Conservation (phyloP, 306 rosid genomes). For the Delonix regia region DNA sequence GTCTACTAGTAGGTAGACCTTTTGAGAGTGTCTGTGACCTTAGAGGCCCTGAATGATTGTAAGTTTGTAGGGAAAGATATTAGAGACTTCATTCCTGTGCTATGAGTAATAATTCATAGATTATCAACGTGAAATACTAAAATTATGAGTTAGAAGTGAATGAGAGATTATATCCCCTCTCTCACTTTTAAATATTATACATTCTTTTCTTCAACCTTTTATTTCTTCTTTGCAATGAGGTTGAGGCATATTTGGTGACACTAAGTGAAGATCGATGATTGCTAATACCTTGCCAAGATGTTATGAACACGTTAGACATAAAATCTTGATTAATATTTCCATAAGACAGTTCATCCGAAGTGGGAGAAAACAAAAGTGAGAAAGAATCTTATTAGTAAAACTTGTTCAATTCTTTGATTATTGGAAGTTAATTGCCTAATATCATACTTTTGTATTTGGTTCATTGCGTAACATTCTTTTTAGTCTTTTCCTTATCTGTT, state of each 20-base stretch:
- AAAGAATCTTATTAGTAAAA: background rate
- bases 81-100: background rate
- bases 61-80: background rate
- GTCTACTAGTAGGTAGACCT: background rate
- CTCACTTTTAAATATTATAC: background rate
- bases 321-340: background rate
- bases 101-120: background rate
- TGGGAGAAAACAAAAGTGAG: background rate
- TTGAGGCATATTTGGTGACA: background rate
- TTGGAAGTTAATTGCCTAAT: background rate
- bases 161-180: background rate
- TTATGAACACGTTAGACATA: too few species aligned
- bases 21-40: background rate
- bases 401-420: background rate
- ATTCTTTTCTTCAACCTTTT: background rate
- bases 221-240: background rate
- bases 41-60: background rate
- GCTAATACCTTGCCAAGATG: background rate
- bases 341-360: background rate
- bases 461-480: background rate
- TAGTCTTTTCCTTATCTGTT: too few species aligned
- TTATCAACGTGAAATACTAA: too few species aligned
- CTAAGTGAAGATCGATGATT: background rate
- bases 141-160: background rate
- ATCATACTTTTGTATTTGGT: background rate